phyloP scores from a whole-genome alignment of 805 yeast species.

The Ogataea ganodermae region DNA sequence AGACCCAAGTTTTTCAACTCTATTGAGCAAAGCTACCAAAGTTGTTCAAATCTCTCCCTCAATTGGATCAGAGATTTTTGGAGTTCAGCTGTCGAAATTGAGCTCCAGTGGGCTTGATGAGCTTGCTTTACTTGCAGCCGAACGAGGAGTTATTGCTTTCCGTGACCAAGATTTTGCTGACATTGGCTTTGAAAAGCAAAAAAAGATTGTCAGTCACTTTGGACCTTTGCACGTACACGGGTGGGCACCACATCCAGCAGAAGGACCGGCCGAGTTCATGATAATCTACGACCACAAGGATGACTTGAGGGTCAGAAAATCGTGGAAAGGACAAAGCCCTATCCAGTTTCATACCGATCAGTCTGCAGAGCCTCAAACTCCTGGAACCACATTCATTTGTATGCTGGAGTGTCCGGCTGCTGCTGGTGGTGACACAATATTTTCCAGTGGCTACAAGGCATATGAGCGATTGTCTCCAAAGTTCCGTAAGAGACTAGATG shows the following conservation, averaged over 20 bases:
- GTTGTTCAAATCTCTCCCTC: constrained; percentile 56
- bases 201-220: constrained; percentile 59
- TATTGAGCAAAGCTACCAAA: constrained; percentile 38
- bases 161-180: constrained; percentile 66
- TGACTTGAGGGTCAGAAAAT: constrained; percentile 21
- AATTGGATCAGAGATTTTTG: constrained; percentile 64
- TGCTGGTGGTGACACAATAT: constrained; percentile 76
- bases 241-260: constrained; percentile 53
- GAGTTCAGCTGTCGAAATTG: constrained; percentile 60
- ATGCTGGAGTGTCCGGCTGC: constrained; percentile 43
- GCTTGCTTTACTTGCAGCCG: constrained; percentile 65
- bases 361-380: constrained; percentile 70
- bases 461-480: constrained; percentile 69
- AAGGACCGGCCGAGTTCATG: constrained; percentile 43
- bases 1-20: constrained; percentile 50
- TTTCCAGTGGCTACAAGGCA: constrained; percentile 70
- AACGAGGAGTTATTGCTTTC: constrained; percentile 67
- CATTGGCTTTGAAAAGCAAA: constrained; percentile 49
- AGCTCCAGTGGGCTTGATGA: constrained; percentile 62
- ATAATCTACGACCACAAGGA: constrained; percentile 43
- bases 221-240: constrained; percentile 69
- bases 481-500: constrained; percentile 59
- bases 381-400: constrained; percentile 50
- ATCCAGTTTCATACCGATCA: constrained; percentile 53
- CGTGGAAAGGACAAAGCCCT: constrained; percentile 35